Evolutionary conservation across 805 yeast genomes (phyloP), one percentile per base, ranked within the genome.

Genomic region (Nakazawaea pomicola): DNA sequence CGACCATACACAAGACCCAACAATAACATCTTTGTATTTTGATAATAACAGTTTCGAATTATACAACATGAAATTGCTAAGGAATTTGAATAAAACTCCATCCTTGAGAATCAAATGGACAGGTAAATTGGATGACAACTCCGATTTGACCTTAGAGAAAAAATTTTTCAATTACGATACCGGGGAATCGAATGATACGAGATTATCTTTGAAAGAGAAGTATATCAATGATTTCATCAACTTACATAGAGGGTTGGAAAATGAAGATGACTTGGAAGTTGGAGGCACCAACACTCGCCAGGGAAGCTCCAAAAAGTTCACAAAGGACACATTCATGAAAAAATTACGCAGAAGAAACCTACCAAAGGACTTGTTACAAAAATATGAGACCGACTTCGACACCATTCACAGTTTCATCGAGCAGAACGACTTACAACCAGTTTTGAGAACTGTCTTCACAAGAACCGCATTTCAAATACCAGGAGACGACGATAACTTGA

Each of bases 381-480:
- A 73, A 40, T 69, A 72, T 51, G 68, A 72, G 42, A 56, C 68
- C 12, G 76, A 80, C 44, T 78, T 86, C 40, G 70, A 72, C 31
- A 76, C 73, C 39, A 64, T 88, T 39, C 80, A 82, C 54, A 58
- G 64, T 11, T 84, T 80, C 54, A 82, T 91, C 47, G 57, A 62
- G 30, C 78, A 78, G 40, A 71, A 80, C 51, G 73, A 78, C 46
- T 70, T 91, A 48, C 85, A 87, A 62, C 99, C 99, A 11, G 77
- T 86, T 29, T 64, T 93, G 58, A 80, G 98, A 65, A 76, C 96
- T 9, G 76, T 82, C 28, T 88, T 86, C 65, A 85, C 88, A 31
- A 76, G 98, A 61, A 86, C 96, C 5, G 98, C 98, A 2, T 91
- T 93, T 70, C 97, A 91, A 69, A 91, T 91, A 53, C 99, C 99